phyloP scores from a whole-genome alignment of 108 stramenopile genomes.

The Cyclotella choctawhatcheeana region DNA sequence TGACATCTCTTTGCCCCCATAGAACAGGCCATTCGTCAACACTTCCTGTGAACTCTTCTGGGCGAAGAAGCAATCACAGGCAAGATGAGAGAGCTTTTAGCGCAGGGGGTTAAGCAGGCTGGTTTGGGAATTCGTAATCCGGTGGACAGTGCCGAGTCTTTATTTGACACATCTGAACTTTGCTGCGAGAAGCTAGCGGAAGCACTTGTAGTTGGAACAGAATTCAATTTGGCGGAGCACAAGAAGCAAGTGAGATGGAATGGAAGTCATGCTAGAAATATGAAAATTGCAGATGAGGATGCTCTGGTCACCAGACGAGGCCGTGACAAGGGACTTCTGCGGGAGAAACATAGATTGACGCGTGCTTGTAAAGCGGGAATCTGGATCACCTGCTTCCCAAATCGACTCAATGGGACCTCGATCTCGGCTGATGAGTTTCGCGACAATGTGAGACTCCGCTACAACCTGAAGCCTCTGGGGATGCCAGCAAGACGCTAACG shows the following conservation, averaged over 20 bases:
- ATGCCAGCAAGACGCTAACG: constrained; percentile 6
- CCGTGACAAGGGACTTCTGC: not conserved
- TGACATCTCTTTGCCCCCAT: not conserved
- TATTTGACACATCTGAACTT: not conserved
- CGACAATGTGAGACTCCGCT: not conserved
- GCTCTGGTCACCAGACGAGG: not conserved
- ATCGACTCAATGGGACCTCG: not conserved
- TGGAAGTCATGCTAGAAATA: not conserved
- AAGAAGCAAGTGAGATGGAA: not conserved
- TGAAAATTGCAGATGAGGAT: not conserved
- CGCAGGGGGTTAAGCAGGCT: not conserved
- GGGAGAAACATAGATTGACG: not conserved
- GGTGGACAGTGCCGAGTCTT: not conserved
- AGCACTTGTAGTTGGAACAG: not conserved
- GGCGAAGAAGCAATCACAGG: not conserved
- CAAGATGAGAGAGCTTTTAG: not conserved
- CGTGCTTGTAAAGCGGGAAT: not conserved
- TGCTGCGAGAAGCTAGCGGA: not conserved
- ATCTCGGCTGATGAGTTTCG: not conserved
- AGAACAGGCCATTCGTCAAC: not conserved
- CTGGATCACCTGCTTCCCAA: not conserved
- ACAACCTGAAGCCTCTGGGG: not conserved
- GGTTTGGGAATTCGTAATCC: constrained; percentile 4
- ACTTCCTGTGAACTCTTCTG: constrained; percentile 20
- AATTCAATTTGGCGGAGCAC: not conserved